Evolutionary conservation across 1,139 yeast genomes (phyloP).

Genomic region (Yamadazyma buinensis): DNA sequence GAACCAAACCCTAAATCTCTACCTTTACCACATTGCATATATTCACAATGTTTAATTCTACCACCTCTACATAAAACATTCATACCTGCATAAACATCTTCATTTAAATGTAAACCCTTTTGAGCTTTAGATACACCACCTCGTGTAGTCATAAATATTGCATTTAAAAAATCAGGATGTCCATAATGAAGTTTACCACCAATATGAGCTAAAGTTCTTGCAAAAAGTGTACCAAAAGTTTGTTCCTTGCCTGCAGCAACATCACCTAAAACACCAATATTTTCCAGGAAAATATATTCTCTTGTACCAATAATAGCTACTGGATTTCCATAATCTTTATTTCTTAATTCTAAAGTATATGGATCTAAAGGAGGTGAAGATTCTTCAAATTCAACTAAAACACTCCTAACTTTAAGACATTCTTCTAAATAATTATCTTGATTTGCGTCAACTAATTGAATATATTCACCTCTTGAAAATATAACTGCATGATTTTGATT

Average conservation of each 20-base stretch:
- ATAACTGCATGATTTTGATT: slow-evolving; percentile 51
- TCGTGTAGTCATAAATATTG: slow-evolving; percentile 49
- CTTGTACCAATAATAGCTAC: slow-evolving; percentile 55
- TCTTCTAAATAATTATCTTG: slow-evolving; percentile 57
- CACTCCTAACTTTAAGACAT: slow-evolving; percentile 50
- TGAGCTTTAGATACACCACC: slow-evolving; percentile 58
- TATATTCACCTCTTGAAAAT: slow-evolving; percentile 51
- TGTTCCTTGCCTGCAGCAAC: slow-evolving; percentile 59
- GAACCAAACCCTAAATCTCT: slow-evolving; percentile 55
- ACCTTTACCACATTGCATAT: slow-evolving; percentile 57
- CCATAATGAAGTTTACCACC: slow-evolving; percentile 58
- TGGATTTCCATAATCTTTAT: slow-evolving; percentile 29
- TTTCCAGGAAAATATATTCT: slow-evolving; percentile 53
- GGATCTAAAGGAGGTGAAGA: slow-evolving; percentile 28
- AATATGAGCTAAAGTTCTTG: slow-evolving; percentile 51
- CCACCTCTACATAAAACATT: slow-evolving; percentile 51
- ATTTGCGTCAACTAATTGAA: slow-evolving; percentile 53
- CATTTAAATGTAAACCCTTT: slow-evolving; percentile 51
- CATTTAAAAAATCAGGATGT: slow-evolving; percentile 52
- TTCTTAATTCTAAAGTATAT: slow-evolving; percentile 24
- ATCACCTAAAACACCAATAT: slow-evolving; percentile 52
- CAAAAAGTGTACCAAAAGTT: slow-evolving; percentile 54
- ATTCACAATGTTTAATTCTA: slow-evolving; percentile 53
- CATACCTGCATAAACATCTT: slow-evolving; percentile 58
- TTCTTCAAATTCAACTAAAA: slow-evolving; percentile 51